phyloP scores from a whole-genome alignment of 371 early-diverging fungal species.

The Actinomortierella wolfii region DNA sequence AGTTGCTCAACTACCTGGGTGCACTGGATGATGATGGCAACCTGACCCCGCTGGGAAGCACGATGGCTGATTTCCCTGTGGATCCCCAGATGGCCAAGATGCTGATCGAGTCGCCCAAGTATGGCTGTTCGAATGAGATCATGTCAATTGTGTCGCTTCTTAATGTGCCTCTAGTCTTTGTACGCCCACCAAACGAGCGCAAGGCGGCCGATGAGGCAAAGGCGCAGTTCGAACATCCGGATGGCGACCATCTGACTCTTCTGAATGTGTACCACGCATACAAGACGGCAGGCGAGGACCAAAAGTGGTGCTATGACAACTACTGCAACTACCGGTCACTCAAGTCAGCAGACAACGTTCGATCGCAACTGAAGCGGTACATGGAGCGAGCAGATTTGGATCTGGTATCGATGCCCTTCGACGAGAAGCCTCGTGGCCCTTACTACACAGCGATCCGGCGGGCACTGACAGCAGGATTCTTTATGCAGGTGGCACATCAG shows the following conservation, averaged over 20 bases:
- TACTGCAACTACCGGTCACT: slow-evolving; percentile 87
- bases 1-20: slow-evolving; percentile 89
- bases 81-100: slow-evolving; percentile 95
- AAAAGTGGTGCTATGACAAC: slow-evolving; percentile 92
- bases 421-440: slow-evolving; percentile 54
- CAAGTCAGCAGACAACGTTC: slow-evolving; percentile 91
- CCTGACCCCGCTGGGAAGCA: slow-evolving; percentile 84
- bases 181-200: slow-evolving; percentile 89
- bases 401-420: slow-evolving; percentile 75
- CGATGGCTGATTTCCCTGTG: slow-evolving; percentile 93
- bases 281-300: slow-evolving; percentile 68
- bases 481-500: slow-evolving; percentile 97
- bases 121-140: slow-evolving; percentile 90
- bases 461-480: slow-evolving; percentile 90
- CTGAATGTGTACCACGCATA: slow-evolving; percentile 95
- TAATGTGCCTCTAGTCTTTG: slow-evolving; percentile 83
- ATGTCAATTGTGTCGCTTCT: slow-evolving; percentile 79
- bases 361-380: slow-evolving; percentile 84
- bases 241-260: slow-evolving; percentile 92
- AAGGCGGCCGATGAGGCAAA: slow-evolving; percentile 92
- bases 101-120: slow-evolving; percentile 83
- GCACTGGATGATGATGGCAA: slow-evolving; percentile 88
- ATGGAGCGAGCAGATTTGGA: slow-evolving; percentile 80
- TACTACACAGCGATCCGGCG: slow-evolving; percentile 88
- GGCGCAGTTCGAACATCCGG: slow-evolving; percentile 88